phyloP scores from a whole-genome alignment of 2,329 filamentous ascomycete species.

The Aspergillus fructus region DNA sequence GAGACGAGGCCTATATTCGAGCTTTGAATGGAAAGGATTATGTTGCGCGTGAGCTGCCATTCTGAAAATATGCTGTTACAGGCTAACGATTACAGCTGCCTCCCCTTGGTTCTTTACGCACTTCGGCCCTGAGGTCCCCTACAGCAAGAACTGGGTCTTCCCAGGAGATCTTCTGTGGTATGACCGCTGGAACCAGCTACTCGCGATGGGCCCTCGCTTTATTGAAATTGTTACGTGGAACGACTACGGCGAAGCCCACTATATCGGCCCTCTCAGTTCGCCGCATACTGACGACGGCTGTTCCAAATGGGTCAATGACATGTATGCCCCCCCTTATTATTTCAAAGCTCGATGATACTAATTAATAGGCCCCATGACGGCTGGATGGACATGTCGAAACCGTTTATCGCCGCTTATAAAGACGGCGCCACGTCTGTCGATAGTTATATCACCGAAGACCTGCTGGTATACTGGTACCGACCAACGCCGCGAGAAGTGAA shows the following conservation, averaged over 20 bases:
- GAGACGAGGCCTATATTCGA: slow-evolving; percentile 36
- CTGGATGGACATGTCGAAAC: slow-evolving; percentile 55
- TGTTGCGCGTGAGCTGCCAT: slow-evolving; percentile 47
- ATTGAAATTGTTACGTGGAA: slow-evolving; percentile 51
- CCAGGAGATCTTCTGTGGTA: slow-evolving; percentile 47
- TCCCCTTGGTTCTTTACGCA: slow-evolving; percentile 56
- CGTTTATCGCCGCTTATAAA: slow-evolving; percentile 56
- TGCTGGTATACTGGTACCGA: slow-evolving; percentile 58
- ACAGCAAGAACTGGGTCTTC: slow-evolving; percentile 55
- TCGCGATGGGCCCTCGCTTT: slow-evolving; percentile 47
- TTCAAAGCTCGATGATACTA: not conserved
- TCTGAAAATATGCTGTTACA: slow-evolving; percentile 19
- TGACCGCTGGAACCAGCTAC: slow-evolving; percentile 42
- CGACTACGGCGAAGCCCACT: slow-evolving; percentile 58
- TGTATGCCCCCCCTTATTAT: slow-evolving; percentile 23
- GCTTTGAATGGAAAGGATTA: slow-evolving; percentile 47
- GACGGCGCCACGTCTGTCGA: slow-evolving; percentile 37
- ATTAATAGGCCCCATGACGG: slow-evolving; percentile 49
- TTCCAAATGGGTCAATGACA: slow-evolving; percentile 53
- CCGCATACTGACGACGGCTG: slow-evolving; percentile 37
- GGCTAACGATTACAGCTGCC: slow-evolving; percentile 29
- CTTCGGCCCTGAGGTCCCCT: slow-evolving; percentile 45
- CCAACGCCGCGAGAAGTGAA: slow-evolving; percentile 48
- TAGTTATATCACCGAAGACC: slow-evolving; percentile 48
- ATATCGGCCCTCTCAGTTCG: slow-evolving; percentile 50